Conservation (phyloP, 352 stramenopile species). For the Globisporangium spinosum region DNA sequence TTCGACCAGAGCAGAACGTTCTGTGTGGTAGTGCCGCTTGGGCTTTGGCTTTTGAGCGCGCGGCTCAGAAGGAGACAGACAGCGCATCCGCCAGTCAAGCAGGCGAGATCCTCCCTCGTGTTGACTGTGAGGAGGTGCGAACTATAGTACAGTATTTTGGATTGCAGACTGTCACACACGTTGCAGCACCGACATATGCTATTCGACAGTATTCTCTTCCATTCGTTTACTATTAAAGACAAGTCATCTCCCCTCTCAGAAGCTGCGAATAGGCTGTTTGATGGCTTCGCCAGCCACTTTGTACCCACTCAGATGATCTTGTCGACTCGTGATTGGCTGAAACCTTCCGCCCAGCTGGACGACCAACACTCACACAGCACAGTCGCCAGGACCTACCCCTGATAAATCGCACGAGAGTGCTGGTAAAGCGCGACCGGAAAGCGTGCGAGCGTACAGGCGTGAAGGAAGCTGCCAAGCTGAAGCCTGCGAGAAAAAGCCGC, state of each 20-base stretch:
- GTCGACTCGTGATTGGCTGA: conserved; percentile 13
- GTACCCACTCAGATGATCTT: conserved; percentile 13
- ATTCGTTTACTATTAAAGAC: background rate
- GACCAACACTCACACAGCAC: conserved; percentile 13
- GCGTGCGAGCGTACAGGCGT: background rate
- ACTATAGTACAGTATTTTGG: background rate
- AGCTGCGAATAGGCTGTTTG: conserved; percentile 8
- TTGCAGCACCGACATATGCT: background rate
- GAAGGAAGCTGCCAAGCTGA: background rate
- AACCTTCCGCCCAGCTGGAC: background rate
- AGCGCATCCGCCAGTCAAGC: background rate
- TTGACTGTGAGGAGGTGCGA: background rate
- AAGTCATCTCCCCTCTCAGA: background rate
- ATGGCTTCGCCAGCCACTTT: background rate
- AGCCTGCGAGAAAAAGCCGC: background rate
- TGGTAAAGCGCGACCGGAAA: conserved; percentile 7
- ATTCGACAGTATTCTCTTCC: background rate
- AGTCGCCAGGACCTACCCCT: background rate
- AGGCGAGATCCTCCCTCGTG: background rate
- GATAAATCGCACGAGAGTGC: conserved; percentile 3
- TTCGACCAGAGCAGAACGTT: background rate
- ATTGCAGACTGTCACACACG: conserved; percentile 7
- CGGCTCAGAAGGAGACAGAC: conserved; percentile 4
- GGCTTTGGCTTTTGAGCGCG: background rate
- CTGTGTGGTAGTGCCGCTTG: background rate